Percentiles rank a stretch among this genome's conserved stretches.
Conservation (phyloP, 177 flowering plant species). For the Vitis hybrid region DNA sequence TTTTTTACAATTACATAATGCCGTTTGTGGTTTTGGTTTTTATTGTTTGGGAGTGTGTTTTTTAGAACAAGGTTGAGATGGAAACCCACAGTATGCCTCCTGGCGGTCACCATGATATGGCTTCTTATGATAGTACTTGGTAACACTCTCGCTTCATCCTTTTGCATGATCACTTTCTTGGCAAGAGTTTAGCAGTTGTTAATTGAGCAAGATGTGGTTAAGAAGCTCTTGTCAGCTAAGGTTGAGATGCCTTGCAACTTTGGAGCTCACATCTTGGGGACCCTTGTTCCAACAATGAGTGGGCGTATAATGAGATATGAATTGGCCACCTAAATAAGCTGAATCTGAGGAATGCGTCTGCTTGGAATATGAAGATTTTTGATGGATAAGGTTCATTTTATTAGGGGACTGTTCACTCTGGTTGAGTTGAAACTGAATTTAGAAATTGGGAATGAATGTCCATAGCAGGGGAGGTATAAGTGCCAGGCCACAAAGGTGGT, state of each 20-base stretch:
- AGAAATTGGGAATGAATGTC: slow-evolving; percentile 15
- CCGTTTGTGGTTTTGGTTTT: slow-evolving; percentile 20
- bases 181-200: slow-evolving; percentile 31
- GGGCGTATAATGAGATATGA: not conserved
- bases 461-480: slow-evolving; percentile 24
- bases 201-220: slow-evolving; percentile 28
- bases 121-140: slow-evolving; percentile 30
- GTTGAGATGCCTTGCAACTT: no score
- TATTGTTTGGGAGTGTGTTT: slow-evolving; percentile 27
- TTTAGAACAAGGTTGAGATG: slow-evolving; percentile 17
- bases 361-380: slow-evolving; percentile 34
- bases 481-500: slow-evolving; percentile 27
- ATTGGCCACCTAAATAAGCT: slow-evolving; percentile 24
- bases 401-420: slow-evolving; percentile 25
- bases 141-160: slow-evolving; percentile 28
- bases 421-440: slow-evolving; percentile 28
- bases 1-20: slow-evolving; percentile 15
- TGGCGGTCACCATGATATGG: slow-evolving; percentile 28
- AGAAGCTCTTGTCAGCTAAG: slow-evolving; percentile 14
- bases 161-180: slow-evolving; percentile 32
- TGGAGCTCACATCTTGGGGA: no score
- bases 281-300: slow-evolving; percentile 9
- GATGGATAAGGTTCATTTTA: slow-evolving; percentile 23
- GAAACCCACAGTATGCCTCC: slow-evolving; percentile 17
- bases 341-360: slow-evolving; percentile 26